Evolutionary conservation across 305 asterid species (phyloP), one percentile per base, ranked within the genome.

Genomic region (Fraxinus greggii): DNA sequence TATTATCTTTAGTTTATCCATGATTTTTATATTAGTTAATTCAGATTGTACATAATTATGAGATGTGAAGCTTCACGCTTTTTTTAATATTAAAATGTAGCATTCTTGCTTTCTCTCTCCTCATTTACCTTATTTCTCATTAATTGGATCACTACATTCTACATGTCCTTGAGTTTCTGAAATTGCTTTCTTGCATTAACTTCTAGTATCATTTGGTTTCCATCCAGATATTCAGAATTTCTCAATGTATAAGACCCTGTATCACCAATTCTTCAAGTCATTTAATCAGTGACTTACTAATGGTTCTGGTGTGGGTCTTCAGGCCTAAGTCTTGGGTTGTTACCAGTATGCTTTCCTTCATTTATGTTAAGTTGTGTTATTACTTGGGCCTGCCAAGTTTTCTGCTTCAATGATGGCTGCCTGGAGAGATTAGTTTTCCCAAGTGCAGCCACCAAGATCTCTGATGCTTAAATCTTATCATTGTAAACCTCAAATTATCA

Each of bases 101-200:
- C 15, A 3, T 21, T 51, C 15, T 48, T 77, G 2, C 51, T 23
- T 72, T 72, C 5, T 56, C 28, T 51, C 51, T 59, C 79, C 75
- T 28, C 36, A 31, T 56, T 36, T 72, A 72, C 35, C 59, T 78
- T n/a, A 40, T 42, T 63, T 72, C 79, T 65, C 75, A 6, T 29
- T 67, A 67, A 31, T 63, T 35, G 65, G 81, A 67, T 76, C 26
- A 31, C 23, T 59, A 32, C 26, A 51, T 73, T 74, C 42, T 78
- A 73, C 69, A 72, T 38, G 24, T 59, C 51, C 80, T 77, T 81
- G 78, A 81, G 76, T 38, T 75, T 78, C 73, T 75, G 38, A 45
- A 24, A 72, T 40, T 17, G 51, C 69, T 48, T 83, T 75, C 35
- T 17, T 19, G 21, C 42, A 36, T 1, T 77, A 82, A n/a, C 32